These are phyloP conservation scores for Debaryomyces psychrophilus DNA, from an alignment of 1,139 yeast species.

Conservation along the genomic window DNA sequence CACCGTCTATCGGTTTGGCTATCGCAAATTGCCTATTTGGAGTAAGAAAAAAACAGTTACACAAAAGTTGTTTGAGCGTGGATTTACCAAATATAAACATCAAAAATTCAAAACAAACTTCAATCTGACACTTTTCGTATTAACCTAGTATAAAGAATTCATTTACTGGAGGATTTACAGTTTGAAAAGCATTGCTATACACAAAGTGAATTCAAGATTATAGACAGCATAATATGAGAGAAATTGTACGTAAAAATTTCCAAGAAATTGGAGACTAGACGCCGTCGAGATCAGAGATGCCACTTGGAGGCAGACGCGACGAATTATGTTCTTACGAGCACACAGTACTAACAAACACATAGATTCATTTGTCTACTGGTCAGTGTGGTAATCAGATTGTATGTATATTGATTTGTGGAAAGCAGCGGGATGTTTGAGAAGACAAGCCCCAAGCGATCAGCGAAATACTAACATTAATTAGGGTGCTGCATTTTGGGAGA, in stretches of 20 bases:
- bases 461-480: constrained; percentile 22
- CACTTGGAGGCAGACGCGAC: constrained; percentile 6
- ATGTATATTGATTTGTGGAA: constrained; percentile 33
- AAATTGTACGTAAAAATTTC: constrained; percentile 49
- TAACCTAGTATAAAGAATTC: constrained; percentile 2
- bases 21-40: constrained; percentile 6
- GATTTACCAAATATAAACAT: constrained; percentile 3
- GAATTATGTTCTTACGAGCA: background rate
- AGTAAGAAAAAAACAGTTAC: constrained; percentile 7
- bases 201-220: constrained; percentile 4
- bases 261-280: background rate
- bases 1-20: background rate
- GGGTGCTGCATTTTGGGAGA: constrained; percentile 98
- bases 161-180: constrained; percentile 5
- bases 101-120: constrained; percentile 10
- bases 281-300: constrained; percentile 1
- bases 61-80: constrained; percentile 2
- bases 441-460: background rate
- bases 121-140: background rate
- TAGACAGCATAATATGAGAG: constrained; percentile 49
- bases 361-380: constrained; percentile 96
- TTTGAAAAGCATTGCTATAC: constrained; percentile 6
- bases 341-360: constrained; percentile 13
- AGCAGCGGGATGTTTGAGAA: background rate
- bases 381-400: constrained; percentile 99